phyloP scores from a whole-genome alignment of 352 stramenopile genomes.

The Halophytophthora batemanensis region DNA sequence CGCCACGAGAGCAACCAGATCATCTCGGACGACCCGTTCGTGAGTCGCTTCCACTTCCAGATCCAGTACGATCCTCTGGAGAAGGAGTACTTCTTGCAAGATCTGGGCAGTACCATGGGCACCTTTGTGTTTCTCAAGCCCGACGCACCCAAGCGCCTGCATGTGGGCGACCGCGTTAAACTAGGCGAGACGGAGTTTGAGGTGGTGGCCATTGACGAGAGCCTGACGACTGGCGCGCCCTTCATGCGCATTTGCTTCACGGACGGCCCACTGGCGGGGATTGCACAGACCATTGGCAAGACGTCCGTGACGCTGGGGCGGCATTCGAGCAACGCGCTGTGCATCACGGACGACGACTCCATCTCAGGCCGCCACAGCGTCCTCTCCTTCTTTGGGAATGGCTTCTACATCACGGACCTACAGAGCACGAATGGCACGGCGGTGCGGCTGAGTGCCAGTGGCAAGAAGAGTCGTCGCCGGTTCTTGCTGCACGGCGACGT shows the following conservation, averaged over 20 bases:
- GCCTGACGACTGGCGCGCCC: conserved; percentile 59
- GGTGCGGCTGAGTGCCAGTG: conserved; percentile 61
- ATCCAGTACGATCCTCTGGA: conserved; percentile 79
- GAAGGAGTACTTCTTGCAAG: conserved; percentile 82
- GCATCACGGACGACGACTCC: conserved; percentile 78
- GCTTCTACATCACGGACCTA: conserved; percentile 85
- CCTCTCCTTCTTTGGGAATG: conserved; percentile 69
- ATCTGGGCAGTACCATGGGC: conserved; percentile 75
- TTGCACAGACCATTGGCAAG: conserved; percentile 74
- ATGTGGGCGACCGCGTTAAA: conserved; percentile 68
- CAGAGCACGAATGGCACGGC: conserved; percentile 82
- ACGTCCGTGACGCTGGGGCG: conserved; percentile 73
- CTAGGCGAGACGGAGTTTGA: conserved; percentile 81
- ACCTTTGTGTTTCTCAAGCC: conserved; percentile 82
- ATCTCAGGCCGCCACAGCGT: conserved; percentile 75
- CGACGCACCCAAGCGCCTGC: conserved; percentile 63
- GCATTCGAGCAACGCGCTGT: conserved; percentile 72
- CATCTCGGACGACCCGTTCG: conserved; percentile 82
- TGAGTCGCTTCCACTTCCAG: conserved; percentile 80
- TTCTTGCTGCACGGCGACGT: conserved; percentile 78
- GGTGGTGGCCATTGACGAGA: conserved; percentile 70
- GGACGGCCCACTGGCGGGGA: conserved; percentile 61
- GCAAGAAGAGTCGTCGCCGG: conserved; percentile 48
- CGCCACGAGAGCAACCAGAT: conserved; percentile 83
- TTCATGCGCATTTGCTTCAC: conserved; percentile 79